Evolutionary conservation across 805 yeast species (phyloP).

Genomic region (Schwanniomyces yamadae): DNA sequence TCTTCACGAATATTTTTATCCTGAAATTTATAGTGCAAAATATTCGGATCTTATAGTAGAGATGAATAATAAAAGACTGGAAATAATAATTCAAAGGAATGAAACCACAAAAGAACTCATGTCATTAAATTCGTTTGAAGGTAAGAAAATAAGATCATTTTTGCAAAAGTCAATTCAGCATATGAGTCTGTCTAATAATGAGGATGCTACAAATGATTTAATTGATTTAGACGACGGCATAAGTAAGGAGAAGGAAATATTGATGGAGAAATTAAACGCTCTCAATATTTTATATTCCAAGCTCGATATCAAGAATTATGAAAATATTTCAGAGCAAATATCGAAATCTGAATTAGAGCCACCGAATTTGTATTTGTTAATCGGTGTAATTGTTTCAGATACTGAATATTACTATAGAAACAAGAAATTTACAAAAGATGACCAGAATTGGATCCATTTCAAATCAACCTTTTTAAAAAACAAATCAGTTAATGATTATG

Average conservation of each 20-base stretch:
- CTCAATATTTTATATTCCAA: slow-evolving; percentile 15
- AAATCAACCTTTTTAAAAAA: slow-evolving; percentile 8
- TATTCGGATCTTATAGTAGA: slow-evolving; percentile 19
- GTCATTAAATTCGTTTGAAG: slow-evolving; percentile 38
- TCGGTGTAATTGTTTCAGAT: slow-evolving; percentile 33
- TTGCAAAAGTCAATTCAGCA: slow-evolving; percentile 21
- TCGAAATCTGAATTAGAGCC: slow-evolving; percentile 7
- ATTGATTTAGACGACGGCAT: slow-evolving; percentile 19
- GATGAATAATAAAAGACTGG: slow-evolving; percentile 17
- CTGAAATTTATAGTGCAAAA: slow-evolving; percentile 30
- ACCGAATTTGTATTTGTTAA: slow-evolving; percentile 23
- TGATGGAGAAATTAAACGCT: slow-evolving; percentile 19
- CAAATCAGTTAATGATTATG: slow-evolving; percentile 15
- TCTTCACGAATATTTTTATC: slow-evolving; percentile 32
- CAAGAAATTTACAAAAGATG: slow-evolving; percentile 9
- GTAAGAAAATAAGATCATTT: slow-evolving; percentile 32
- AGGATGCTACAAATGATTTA: slow-evolving; percentile 16
- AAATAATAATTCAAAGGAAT: slow-evolving; percentile 15
- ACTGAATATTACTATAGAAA: slow-evolving; percentile 26
- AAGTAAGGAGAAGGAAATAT: slow-evolving; percentile 9
- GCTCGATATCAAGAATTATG: slow-evolving; percentile 21
- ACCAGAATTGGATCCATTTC: slow-evolving; percentile 23
- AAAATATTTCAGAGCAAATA: slow-evolving; percentile 16
- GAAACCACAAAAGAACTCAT: slow-evolving; percentile 25
- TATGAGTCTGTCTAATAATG: slow-evolving; percentile 13